Evolutionary conservation across 495 filamentous ascomycete species (phyloP), one percentile per base, ranked within the genome.

Genomic region (Podospora comata): DNA sequence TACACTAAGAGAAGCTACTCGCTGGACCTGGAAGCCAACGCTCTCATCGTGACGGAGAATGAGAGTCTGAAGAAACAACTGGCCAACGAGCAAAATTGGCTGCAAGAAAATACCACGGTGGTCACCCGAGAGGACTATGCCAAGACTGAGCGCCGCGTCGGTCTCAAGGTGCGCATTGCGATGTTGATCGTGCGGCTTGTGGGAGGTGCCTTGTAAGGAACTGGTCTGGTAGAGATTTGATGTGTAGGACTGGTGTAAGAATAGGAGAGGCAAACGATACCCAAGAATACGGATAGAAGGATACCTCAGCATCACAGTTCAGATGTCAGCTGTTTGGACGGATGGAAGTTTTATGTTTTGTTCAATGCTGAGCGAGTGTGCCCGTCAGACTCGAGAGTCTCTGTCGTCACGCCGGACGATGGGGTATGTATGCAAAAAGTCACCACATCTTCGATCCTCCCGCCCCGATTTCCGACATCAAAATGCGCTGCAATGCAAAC

Each of bases 1-100:
- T 99, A 97, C 78, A 99, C 95, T 0, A 94, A 95, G 75, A 83
- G 95, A 39, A 95, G 91, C 73, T 97, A 98, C 74, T 88, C 88
- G 58, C 85, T 98, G 48, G 95, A 99, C 79, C 81, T 99, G 7
- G 95, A 99, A 76, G 88, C 89, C 0, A 93, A 94, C 27, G 89
- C 89, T 7, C 71, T 96, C 65, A 90, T 99, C 34, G 88, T 97
- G 30, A 99, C 95, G 2, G 82, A 83, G 48, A 91, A 97, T 71
- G 82, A 88, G 65, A 85, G 81, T 3, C 76, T 99, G 76, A 93
- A 91, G 80, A 81, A 80, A 70, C 85, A 86, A 67, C 81, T 97
- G 60, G 88, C 86, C 5, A 88, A 89, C 67, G 95, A 99, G 79
- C 89, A 91, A 71, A 82, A 85, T 56, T 90, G 89, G 87, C 79